phyloP scores from a whole-genome alignment of 2,329 filamentous ascomycete genomes.

The Cucurbitaria berberidis region DNA sequence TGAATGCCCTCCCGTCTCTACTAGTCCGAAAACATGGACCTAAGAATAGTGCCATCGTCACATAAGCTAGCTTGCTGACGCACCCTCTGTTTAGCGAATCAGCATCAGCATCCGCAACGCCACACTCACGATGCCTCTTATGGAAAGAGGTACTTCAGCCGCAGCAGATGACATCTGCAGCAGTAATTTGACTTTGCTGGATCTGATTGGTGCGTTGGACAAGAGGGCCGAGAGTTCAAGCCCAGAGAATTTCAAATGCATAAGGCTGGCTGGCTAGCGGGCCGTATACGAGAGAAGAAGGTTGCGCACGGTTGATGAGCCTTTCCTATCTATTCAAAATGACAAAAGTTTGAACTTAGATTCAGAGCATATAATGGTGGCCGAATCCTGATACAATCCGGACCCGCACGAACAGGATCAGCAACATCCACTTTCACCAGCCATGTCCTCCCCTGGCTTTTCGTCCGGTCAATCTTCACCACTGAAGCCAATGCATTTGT shows the following conservation, averaged over 20 bases:
- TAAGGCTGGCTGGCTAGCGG: no score
- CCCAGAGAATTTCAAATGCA: slow-evolving; percentile 5
- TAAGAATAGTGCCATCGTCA: slow-evolving; percentile 2
- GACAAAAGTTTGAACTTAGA: no score
- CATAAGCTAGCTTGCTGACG: background rate
- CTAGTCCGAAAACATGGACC: background rate
- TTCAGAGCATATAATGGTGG: slow-evolving; percentile 12
- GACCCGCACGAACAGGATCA: slow-evolving; percentile 13
- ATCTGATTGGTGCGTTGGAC: slow-evolving; percentile 1
- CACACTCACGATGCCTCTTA: slow-evolving; percentile 15
- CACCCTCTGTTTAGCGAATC: slow-evolving; percentile 4
- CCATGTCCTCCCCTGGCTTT: slow-evolving; percentile 12
- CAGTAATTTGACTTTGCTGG: background rate
- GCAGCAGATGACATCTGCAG: slow-evolving; percentile 7
- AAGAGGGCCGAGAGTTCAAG: background rate
- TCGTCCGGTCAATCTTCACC: slow-evolving; percentile 14
- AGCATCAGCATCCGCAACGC: slow-evolving; percentile 7
- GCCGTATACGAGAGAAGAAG: no score
- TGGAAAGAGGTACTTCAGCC: slow-evolving; percentile 11
- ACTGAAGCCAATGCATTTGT: slow-evolving; percentile 22
- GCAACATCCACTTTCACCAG: slow-evolving; percentile 20
- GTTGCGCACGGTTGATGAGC: no score
- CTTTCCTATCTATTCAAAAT: no score
- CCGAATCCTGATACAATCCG: slow-evolving; percentile 19
- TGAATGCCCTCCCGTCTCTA: background rate